Evolutionary conservation across 208 protist species (phyloP).

Genomic region (Acanthamoeba royreba): DNA sequence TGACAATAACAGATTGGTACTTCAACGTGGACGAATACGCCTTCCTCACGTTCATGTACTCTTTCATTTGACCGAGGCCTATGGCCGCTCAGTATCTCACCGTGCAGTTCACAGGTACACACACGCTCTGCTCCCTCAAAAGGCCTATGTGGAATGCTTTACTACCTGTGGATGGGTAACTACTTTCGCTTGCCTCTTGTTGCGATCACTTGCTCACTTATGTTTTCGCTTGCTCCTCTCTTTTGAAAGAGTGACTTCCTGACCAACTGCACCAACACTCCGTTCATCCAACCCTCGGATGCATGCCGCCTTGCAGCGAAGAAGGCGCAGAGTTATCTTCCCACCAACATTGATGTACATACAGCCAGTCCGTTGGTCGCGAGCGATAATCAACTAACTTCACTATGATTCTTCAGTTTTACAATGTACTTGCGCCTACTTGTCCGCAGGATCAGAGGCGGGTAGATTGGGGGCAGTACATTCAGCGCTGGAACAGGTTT

Average conservation of each 20-base stretch:
- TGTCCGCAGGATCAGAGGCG: background rate
- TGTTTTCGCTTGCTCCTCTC: background rate
- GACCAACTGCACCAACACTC: background rate
- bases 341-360: background rate
- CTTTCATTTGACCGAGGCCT: background rate
- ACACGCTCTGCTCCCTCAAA: background rate
- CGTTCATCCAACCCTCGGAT: background rate
- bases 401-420: background rate
- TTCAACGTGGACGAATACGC: background rate
- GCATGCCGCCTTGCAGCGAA: background rate
- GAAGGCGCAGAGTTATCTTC: background rate
- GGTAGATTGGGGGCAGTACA: background rate
- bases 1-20: background rate
- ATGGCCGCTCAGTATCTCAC: background rate
- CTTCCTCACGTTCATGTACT: background rate
- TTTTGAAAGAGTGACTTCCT: background rate
- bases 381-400: background rate
- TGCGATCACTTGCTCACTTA: background rate
- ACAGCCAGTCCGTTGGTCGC: background rate
- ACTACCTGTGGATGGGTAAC: background rate
- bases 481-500: background rate
- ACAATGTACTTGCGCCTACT: background rate
- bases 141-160: background rate
- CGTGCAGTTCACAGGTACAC: background rate
- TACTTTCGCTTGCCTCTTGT: background rate